These are phyloP conservation scores for Acorus calamus DNA, from an alignment of 106 monocot species.

Conservation along the genomic window DNA sequence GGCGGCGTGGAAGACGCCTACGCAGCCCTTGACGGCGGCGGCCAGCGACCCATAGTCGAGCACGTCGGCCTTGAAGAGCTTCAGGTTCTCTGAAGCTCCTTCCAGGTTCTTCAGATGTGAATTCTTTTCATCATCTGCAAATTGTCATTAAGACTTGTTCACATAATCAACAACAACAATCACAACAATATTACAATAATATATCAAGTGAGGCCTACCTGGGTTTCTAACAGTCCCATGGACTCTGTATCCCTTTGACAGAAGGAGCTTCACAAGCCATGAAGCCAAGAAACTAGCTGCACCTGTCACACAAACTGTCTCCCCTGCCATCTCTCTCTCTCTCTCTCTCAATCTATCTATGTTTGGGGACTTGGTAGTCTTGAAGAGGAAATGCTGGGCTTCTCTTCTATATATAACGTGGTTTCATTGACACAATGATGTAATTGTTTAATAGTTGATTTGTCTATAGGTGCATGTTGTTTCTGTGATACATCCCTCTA, in stretches of 20 bases:
- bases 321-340: no score
- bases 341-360: no score
- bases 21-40: conserved; percentile 7
- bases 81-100: not conserved
- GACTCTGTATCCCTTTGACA: not conserved
- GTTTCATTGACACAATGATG: no score
- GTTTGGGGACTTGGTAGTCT: no score
- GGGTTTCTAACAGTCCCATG: conserved; percentile 6
- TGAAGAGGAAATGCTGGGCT: no score
- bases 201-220: not conserved
- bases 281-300: conserved; percentile 4
- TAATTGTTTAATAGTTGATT: no score
- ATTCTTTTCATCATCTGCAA: conserved; percentile 7
- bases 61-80: conserved; percentile 7
- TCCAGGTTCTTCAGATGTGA: conserved; percentile 1
- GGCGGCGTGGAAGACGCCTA: conserved; percentile 5
- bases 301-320: conserved; percentile 5
- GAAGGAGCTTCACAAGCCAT: conserved; percentile 10
- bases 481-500: no score
- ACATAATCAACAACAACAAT: no score
- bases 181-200: no score
- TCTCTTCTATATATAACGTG: no score
- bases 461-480: no score
- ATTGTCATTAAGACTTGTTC: no score
- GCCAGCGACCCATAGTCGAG: conserved; percentile 5